phyloP scores from a whole-genome alignment of 768 basidiomycete genomes.

The Trametes gibbosa region DNA sequence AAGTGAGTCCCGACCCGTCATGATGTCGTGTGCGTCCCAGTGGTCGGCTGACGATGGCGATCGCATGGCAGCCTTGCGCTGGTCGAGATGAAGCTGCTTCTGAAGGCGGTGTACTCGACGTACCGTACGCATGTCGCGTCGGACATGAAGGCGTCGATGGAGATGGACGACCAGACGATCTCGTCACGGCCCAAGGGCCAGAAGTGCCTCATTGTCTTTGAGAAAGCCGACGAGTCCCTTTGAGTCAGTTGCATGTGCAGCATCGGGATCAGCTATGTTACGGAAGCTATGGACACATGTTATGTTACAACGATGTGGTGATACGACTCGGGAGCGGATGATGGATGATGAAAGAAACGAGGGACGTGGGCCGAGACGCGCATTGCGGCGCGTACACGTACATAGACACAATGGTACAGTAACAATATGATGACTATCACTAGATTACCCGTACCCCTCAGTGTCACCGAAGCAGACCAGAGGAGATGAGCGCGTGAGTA shows the following conservation, averaged over 20 bases:
- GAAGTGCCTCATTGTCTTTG: slow-evolving; percentile 21
- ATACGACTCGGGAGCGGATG: neutral
- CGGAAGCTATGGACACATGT: neutral
- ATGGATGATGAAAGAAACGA: neutral
- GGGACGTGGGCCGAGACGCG: neutral
- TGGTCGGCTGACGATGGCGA: neutral
- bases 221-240: slow-evolving; percentile 4
- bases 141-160: slow-evolving; percentile 24
- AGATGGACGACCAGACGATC: slow-evolving; percentile 21
- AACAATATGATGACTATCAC: neutral
- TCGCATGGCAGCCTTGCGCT: slow-evolving; percentile 18
- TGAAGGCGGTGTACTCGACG: slow-evolving; percentile 19
- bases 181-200: slow-evolving; percentile 22
- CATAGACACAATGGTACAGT: slow-evolving; percentile 11
- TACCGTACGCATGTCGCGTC: slow-evolving; percentile 18
- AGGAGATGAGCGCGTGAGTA: neutral
- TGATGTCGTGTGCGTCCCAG: too few species aligned
- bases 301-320: neutral
- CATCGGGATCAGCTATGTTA: neutral
- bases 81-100: slow-evolving; percentile 24
- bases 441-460: neutral
- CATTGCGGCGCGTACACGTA: slow-evolving; percentile 2
- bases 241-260: neutral
- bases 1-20: slow-evolving; percentile 21
- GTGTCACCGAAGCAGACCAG: neutral